Percentiles rank a stretch among this genome's conserved stretches.
phyloP scores from a whole-genome alignment of 1,284 basidiomycete genomes.

The Wolfiporia cocos region DNA sequence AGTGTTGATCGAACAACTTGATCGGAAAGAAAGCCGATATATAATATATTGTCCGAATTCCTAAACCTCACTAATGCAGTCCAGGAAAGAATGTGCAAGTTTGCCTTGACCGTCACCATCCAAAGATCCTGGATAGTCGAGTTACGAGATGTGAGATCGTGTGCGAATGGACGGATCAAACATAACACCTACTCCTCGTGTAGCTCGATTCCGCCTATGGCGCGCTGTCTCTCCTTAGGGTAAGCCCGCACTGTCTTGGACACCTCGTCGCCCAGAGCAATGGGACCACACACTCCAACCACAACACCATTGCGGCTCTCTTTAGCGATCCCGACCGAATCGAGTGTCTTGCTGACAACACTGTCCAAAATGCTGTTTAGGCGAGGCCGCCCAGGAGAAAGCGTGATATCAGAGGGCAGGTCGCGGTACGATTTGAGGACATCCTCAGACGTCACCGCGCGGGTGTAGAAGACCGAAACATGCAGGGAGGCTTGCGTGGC shows the following conservation, averaged over 20 bases:
- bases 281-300: slow-evolving; percentile 64
- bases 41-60: too few species aligned
- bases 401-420: slow-evolving; percentile 37
- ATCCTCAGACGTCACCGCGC: slow-evolving; percentile 26
- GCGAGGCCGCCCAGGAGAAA: slow-evolving; percentile 45
- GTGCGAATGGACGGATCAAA: too few species aligned
- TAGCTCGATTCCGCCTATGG: slow-evolving; percentile 65
- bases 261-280: slow-evolving; percentile 47
- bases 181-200: slow-evolving; percentile 61
- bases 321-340: slow-evolving; percentile 20
- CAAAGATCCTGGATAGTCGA: too few species aligned
- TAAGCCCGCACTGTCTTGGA: slow-evolving; percentile 41
- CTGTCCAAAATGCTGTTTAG: slow-evolving; percentile 39
- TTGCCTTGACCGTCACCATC: too few species aligned
- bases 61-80: too few species aligned
- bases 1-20: too few species aligned
- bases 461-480: slow-evolving; percentile 64
- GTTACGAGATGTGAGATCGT: too few species aligned
- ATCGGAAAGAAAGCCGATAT: too few species aligned
- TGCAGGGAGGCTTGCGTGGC: slow-evolving; percentile 31
- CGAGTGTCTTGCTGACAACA: slow-evolving; percentile 40
- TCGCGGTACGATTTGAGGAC: slow-evolving; percentile 27
- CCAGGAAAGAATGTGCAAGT: too few species aligned
- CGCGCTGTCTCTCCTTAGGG: slow-evolving; percentile 40
- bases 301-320: slow-evolving; percentile 51